These are phyloP conservation scores for Cyberlindnera subsufficiens DNA, from an alignment of 805 yeast genomes.

Conservation along the genomic window DNA sequence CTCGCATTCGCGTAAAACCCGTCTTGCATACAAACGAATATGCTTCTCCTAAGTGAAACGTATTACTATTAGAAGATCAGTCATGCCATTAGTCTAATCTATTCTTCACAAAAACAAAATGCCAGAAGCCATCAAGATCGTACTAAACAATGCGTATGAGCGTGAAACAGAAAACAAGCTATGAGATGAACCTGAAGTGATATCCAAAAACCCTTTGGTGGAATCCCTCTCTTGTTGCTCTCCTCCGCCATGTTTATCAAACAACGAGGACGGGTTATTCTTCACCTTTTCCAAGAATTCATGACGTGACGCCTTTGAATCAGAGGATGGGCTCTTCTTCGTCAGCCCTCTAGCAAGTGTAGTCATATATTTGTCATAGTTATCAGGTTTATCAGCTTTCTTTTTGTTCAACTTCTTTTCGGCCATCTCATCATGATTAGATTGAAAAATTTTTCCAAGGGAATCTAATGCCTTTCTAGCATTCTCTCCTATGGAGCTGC, in stretches of 20 bases:
- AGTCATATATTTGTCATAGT: neutral
- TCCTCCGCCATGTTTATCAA: constrained; percentile 1
- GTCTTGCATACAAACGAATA: too few relatives aligned
- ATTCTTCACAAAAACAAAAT: too few relatives aligned
- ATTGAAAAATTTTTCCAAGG: too few relatives aligned
- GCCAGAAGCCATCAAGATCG: neutral
- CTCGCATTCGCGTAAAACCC: too few relatives aligned
- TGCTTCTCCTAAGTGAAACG: too few relatives aligned
- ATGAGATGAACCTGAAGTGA: constrained; percentile 2
- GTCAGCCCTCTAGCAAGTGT: neutral
- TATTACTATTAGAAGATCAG: too few relatives aligned
- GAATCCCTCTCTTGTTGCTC: neutral
- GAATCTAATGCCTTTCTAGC: too few relatives aligned
- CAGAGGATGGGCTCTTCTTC: neutral
- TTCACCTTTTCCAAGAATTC: constrained; percentile 6
- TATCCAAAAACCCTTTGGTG: constrained; percentile 2
- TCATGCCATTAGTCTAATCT: too few relatives aligned
- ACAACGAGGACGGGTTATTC: constrained; percentile 12
- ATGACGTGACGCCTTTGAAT: neutral
- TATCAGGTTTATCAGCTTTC: neutral
- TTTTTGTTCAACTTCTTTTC: too few relatives aligned
- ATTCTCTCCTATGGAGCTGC: too few relatives aligned
- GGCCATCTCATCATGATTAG: too few relatives aligned
- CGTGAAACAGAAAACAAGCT: neutral
- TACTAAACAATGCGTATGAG: neutral